phyloP scores from a whole-genome alignment of 2,329 filamentous ascomycete species.

The Teratosphaeria zuluensis region DNA sequence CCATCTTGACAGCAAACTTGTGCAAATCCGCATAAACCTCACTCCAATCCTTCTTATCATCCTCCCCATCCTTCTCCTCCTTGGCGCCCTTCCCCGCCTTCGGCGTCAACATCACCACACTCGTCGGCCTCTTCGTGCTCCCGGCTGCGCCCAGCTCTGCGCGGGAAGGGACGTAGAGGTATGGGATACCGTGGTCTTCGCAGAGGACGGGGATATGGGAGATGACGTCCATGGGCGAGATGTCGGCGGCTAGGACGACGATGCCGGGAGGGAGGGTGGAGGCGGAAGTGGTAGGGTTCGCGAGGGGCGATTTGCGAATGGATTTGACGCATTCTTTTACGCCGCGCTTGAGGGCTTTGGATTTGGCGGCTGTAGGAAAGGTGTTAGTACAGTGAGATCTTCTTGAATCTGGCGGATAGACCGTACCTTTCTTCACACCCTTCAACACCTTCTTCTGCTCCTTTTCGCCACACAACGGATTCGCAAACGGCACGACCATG shows the following conservation, averaged over 20 bases:
- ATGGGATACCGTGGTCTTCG: constrained; percentile 95
- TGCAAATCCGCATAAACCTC: constrained; percentile 49
- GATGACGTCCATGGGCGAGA: constrained; percentile 97
- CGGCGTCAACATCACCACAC: constrained; percentile 73
- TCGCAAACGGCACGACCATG: constrained; percentile 72
- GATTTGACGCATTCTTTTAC: constrained; percentile 99
- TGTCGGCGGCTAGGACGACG: constrained; percentile 90
- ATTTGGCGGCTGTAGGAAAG: constrained; percentile 66
- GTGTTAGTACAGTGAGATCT: not conserved
- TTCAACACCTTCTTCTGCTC: constrained; percentile 57
- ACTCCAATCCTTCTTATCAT: constrained; percentile 48
- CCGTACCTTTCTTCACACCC: constrained; percentile 50
- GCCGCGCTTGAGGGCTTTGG: constrained; percentile 91
- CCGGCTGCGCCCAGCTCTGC: constrained; percentile 90
- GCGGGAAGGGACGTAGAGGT: constrained; percentile 86
- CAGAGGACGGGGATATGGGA: constrained; percentile 95
- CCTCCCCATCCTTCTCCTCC: constrained; percentile 25
- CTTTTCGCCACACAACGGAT: constrained; percentile 73
- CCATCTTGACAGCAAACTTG: constrained; percentile 51
- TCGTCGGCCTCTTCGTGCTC: constrained; percentile 90
- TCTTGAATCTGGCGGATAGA: not conserved
- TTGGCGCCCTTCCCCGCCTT: constrained; percentile 43
- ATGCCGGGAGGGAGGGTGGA: constrained; percentile 50
- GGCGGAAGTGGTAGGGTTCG: constrained; percentile 43
- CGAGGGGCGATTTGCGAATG: constrained; percentile 77